Base-by-base conservation (phyloP, 2,329 filamentous ascomycete species). In the Sclerotinia nivalis region DNA sequence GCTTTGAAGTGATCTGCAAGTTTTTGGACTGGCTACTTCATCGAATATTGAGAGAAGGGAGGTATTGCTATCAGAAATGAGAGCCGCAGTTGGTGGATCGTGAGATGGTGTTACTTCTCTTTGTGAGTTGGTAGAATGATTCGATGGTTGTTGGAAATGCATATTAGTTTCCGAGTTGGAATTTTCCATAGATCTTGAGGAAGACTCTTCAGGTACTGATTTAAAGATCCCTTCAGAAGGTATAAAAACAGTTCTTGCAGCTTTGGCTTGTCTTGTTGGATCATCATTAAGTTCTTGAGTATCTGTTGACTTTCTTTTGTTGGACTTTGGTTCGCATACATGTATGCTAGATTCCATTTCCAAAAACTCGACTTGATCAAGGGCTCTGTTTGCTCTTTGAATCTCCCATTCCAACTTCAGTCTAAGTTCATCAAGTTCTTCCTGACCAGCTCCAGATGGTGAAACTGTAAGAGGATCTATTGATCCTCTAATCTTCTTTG, bases 291-390 rank as follows among this genome's bases (percentile, higher is more conserved):
- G 25, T 40, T 68, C 58, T 13, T 56, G 52, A 59, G 37, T 20
- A 28, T 65, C 61, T 31, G 47, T 65, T 9, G 61, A 61, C 37
- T 59, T 61, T 58, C 58, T 49, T 50, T 71, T 66, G 49, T 70
- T 72, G 43, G 60, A 66, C 72, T 74, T 85, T 77, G 89, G 90
- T 1, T 85, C 82, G 81, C 91, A 93, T 79, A 86, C 88, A 60
- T 86, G 84, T 73, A 93, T 85, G 64, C 88, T 84, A 78, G 90
- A 93, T 78, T 95, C 91, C 68, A 91, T 86, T 76, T 92, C 87
- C 77, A 94, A 83, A 79, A 93, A 94, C 45, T 93, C 90, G 61
- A 93, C 84, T 76, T 91, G 87, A 71, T 93, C 91, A 72, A 90
- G 84, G 0, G 91, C 90, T 10, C 90, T 86, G 72, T 91, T 85